Percentiles rank a stretch among this genome's conserved stretches.
phyloP scores from a whole-genome alignment of 495 filamentous ascomycete species.

The Parathielavia hyrcaniae region DNA sequence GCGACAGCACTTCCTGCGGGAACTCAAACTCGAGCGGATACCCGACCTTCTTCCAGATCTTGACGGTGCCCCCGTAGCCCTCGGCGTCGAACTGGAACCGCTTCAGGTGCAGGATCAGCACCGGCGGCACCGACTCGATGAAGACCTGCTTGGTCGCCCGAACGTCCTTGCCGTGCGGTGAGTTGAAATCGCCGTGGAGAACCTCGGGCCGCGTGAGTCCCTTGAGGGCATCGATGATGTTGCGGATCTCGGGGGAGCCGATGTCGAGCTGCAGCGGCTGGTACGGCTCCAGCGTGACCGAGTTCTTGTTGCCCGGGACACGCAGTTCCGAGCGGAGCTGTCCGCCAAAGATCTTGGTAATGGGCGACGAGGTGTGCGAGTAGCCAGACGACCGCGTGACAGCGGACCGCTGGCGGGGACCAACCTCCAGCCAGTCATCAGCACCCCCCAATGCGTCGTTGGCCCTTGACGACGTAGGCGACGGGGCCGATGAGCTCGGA shows the following conservation, averaged over 20 bases:
- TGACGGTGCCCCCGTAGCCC: conserved; percentile 81
- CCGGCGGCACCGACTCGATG: conserved; percentile 86
- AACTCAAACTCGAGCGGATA: conserved; percentile 94
- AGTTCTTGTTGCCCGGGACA: conserved; percentile 79
- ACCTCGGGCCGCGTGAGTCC: conserved; percentile 76
- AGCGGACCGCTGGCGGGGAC: conserved; percentile 79
- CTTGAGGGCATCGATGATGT: conserved; percentile 86
- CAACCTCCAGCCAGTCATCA: conserved; percentile 87
- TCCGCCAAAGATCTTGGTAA: conserved; percentile 92
- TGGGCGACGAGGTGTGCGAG: conserved; percentile 64
- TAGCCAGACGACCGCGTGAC: conserved; percentile 83
- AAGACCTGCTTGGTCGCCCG: conserved; percentile 88
- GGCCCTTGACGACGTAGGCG: conserved; percentile 36
- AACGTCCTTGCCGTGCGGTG: conserved; percentile 66
- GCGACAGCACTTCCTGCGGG: conserved; percentile 84
- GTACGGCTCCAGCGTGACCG: conserved; percentile 87
- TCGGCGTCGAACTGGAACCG: conserved; percentile 91
- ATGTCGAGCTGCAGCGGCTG: conserved; percentile 95
- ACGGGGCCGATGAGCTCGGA: conserved; percentile 34
- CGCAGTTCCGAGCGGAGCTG: conserved; percentile 84
- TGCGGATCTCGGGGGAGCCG: conserved; percentile 71
- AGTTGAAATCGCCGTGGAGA: conserved; percentile 81
- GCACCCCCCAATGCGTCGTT: conserved; percentile 37
- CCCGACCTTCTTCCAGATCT: conserved; percentile 97
- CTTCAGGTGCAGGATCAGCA: conserved; percentile 92